Evolutionary conservation across 352 stramenopile genomes (phyloP).

Genomic region (Globisporangium canariense): DNA sequence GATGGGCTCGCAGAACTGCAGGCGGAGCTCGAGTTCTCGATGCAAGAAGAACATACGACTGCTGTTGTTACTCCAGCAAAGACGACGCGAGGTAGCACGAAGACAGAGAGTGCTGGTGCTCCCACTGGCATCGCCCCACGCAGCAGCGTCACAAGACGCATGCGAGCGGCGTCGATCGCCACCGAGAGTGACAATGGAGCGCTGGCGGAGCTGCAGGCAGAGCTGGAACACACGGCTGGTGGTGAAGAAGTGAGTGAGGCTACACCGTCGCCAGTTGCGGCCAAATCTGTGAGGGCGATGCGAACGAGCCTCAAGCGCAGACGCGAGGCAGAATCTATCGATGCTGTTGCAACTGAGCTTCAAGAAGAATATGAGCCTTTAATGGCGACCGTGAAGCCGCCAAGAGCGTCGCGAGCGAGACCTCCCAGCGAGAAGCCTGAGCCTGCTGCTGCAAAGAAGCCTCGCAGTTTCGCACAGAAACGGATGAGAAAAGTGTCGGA

Average conservation of each 20-base stretch:
- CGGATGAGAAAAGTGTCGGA: slow-evolving; percentile 9
- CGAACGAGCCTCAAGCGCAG: slow-evolving; percentile 1
- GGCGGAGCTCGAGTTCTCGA: slow-evolving; percentile 21
- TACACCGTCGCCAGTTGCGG: neutral
- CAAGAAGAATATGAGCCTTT: slow-evolving; percentile 10
- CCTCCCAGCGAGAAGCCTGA: too few species aligned
- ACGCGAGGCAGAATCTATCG: too few species aligned
- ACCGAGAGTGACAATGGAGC: slow-evolving; percentile 6
- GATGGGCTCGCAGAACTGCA: slow-evolving; percentile 31
- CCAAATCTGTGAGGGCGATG: neutral
- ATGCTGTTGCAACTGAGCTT: neutral
- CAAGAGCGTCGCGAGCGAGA: slow-evolving; percentile 8
- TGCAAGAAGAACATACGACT: slow-evolving; percentile 3
- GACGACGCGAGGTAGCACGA: neutral
- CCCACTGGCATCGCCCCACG: slow-evolving; percentile 10
- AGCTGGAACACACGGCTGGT: slow-evolving; percentile 4
- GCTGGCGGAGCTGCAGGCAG: slow-evolving; percentile 8
- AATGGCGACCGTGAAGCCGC: slow-evolving; percentile 1
- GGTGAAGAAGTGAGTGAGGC: neutral
- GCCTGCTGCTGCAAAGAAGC: neutral
- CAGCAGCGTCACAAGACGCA: slow-evolving; percentile 2
- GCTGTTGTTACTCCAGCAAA: neutral
- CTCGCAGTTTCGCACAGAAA: neutral
- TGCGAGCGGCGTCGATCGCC: slow-evolving; percentile 7
- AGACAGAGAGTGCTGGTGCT: neutral